Evolutionary conservation across 2,329 filamentous ascomycete genomes (phyloP).

Genomic region (Eutypella sp.): DNA sequence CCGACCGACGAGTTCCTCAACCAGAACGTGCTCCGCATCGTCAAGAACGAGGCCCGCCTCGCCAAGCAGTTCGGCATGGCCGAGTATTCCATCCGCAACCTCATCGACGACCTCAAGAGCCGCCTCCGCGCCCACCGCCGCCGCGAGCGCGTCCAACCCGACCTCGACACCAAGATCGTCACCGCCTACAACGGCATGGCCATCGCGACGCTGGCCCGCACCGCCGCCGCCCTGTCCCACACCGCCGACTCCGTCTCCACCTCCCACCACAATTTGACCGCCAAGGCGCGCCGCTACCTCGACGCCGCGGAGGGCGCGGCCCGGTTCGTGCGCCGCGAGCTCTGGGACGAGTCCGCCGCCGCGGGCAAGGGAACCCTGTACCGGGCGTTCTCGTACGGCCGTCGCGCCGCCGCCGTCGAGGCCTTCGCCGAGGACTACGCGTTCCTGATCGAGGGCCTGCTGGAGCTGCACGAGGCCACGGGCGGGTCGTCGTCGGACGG

Average conservation of each 20-base stretch:
- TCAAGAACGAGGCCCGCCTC: conserved; percentile 62
- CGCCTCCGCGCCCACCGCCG: conserved; percentile 70
- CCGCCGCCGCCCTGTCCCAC: conserved; percentile 61
- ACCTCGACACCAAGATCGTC: conserved; percentile 83
- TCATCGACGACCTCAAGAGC: conserved; percentile 61
- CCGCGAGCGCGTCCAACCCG: conserved; percentile 68
- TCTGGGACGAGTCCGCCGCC: conserved; percentile 65
- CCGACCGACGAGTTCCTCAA: conserved; percentile 91
- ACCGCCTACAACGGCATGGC: conserved; percentile 85
- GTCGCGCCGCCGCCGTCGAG: conserved; percentile 52
- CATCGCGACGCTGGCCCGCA: conserved; percentile 74
- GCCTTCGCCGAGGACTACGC: conserved; percentile 95
- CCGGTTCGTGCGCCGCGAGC: conserved; percentile 63
- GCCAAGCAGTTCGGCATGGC: conserved; percentile 70
- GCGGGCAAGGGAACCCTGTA: conserved; percentile 55
- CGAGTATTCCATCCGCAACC: conserved; percentile 61
- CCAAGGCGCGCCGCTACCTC: conserved; percentile 57
- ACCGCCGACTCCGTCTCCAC: conserved; percentile 44
- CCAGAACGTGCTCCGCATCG: conserved; percentile 79
- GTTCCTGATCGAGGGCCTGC: conserved; percentile 74
- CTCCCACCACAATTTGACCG: conserved; percentile 43
- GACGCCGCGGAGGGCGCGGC: conserved; percentile 63
- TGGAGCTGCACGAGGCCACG: conserved; percentile 81
- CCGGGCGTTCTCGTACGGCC: conserved; percentile 66
- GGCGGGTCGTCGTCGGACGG: no score